Evolutionary conservation across 2,329 filamentous ascomycete species (phyloP).

Genomic region (Chaetomiaceae sp.): DNA sequence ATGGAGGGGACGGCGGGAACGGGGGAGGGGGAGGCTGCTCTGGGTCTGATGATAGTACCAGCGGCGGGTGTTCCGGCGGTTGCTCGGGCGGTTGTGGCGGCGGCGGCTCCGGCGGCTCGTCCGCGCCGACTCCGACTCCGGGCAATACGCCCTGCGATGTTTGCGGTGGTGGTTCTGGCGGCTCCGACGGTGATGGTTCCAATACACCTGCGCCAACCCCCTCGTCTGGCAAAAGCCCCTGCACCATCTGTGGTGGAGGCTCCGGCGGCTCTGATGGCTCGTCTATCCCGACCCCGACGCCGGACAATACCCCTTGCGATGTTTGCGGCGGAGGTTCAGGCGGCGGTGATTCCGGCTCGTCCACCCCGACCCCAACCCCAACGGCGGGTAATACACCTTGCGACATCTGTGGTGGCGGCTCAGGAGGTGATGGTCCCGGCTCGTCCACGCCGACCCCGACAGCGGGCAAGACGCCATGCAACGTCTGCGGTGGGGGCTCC

Average conservation of each 20-base stretch:
- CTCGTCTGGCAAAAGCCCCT: not conserved
- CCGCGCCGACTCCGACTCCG: not conserved
- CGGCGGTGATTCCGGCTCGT: too few relatives aligned
- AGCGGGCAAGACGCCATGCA: not conserved
- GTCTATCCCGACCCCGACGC: not conserved
- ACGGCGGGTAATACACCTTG: not conserved
- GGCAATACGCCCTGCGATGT: not conserved
- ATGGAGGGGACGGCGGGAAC: not conserved
- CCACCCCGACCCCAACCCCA: not conserved
- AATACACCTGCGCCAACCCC: too few relatives aligned
- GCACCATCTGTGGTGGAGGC: not conserved
- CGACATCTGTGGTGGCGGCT: constrained; percentile 5
- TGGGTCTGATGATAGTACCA: too few relatives aligned
- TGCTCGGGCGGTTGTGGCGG: not conserved
- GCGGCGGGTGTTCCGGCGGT: not conserved
- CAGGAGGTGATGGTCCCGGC: too few relatives aligned
- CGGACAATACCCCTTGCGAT: not conserved
- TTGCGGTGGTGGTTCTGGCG: too few relatives aligned
- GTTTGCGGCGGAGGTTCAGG: constrained; percentile 7
- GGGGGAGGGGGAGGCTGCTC: too few relatives aligned
- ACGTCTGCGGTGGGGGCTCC: constrained; percentile 6
- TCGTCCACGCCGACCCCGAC: not conserved
- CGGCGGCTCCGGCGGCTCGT: not conserved
- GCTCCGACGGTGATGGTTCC: too few relatives aligned
- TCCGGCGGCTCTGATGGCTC: too few relatives aligned